Conservation (phyloP, 148 eudicot species). For the Amaranthus palmeri region DNA sequence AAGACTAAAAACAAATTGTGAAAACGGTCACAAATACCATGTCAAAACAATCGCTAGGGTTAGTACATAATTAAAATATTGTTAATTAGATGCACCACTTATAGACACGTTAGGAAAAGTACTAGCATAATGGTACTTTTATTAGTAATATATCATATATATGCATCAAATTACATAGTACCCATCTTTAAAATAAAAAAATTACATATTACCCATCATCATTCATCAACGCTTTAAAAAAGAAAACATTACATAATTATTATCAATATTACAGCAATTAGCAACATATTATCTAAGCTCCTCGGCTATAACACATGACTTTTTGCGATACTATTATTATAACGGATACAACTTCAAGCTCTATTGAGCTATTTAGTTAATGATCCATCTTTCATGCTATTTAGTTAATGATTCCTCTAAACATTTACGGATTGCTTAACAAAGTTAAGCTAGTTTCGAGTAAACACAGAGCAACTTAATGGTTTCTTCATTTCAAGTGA, state of each 20-base stretch:
- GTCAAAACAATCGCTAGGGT: too few species aligned
- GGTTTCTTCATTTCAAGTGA: slow-evolving; percentile 72
- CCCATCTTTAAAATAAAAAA: too few species aligned
- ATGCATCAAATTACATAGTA: too few species aligned
- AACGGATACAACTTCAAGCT: background rate
- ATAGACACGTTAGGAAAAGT: too few species aligned
- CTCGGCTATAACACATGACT: background rate
- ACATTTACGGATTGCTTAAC: background rate
- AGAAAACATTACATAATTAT: background rate
- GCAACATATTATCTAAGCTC: background rate
- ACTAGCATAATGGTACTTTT: too few species aligned
- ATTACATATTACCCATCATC: too few species aligned
- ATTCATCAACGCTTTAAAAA: too few species aligned
- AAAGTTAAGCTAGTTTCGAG: slow-evolving; percentile 13
- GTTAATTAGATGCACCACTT: too few species aligned
- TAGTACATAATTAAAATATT: too few species aligned
- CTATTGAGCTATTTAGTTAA: background rate
- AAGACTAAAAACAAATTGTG: too few species aligned
- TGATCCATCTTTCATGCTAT: background rate
- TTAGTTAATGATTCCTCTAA: background rate
- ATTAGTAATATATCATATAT: too few species aligned
- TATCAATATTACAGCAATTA: background rate
- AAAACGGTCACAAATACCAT: too few species aligned
- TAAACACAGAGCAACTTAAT: slow-evolving; percentile 33
- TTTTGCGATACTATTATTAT: background rate